Evolutionary conservation across 2,329 filamentous ascomycete species (phyloP), one percentile per base, ranked within the genome.

Genomic region (Cryphonectria radicalis): DNA sequence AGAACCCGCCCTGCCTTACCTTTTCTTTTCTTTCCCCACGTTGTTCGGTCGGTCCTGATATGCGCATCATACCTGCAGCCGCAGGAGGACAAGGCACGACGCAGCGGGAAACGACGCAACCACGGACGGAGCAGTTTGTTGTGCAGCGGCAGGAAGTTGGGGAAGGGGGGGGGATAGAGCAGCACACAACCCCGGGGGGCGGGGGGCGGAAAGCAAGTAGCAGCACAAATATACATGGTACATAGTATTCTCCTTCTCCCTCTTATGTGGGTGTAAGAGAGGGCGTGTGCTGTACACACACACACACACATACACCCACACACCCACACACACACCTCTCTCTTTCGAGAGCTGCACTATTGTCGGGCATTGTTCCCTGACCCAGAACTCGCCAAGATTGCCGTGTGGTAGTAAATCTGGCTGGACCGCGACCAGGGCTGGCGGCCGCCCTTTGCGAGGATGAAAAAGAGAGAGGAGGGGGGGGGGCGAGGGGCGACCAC

Each of bases 51-150:
- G 46, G 43, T 70, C 60, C 70, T 70, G 40, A 55, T 63, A 73
- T 73, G 71, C 71, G 71, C 68, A 73, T 71, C 71, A 73, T 73
- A 73, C 71, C 43, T 73, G 71, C 71, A 71, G 70, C 69, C 71
- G 71, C 71, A 71, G 69, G 69, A 73, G 69, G 71, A 70, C 71
- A 73, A 71, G 71, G 71, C 69, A 73, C 69, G 67, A 69, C 65
- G 67, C 69, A 53, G n/a, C 63, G 63, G 62, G 37, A 32, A 46
- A 42, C 62, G 40, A 53, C 28, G 63, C 63, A 46, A 53, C 63
- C n/a, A 5, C 37, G 40, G 62, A 28, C 14, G 35, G 59, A 37
- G 70, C 66, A 57, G 32, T 32, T 32, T 32, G 32, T 63, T 60
- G 69, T 71, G 69, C 62, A 68, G 70, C 66, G 37, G 68, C 43